phyloP scores from a whole-genome alignment of 2,329 filamentous ascomycete species.

The Verticillium albo-atrum region DNA sequence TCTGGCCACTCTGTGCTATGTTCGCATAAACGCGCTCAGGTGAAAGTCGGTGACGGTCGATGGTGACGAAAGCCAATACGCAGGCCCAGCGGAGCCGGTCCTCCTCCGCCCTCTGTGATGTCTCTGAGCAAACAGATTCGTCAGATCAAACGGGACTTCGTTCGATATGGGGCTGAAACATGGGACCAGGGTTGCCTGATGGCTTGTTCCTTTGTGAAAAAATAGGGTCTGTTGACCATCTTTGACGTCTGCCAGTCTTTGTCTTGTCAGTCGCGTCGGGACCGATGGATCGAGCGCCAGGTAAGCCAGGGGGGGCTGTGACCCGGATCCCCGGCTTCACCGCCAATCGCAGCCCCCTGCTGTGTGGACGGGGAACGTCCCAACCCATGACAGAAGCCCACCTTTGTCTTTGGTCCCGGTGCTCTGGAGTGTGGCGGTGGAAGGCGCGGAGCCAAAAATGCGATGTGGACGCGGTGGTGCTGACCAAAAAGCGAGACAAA shows the following conservation, averaged over 20 bases:
- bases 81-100: background rate
- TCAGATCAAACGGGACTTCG: background rate
- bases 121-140: background rate
- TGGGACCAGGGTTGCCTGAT: background rate
- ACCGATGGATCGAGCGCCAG: background rate
- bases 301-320: background rate
- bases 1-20: background rate
- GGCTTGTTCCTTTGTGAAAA: background rate
- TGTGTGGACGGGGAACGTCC: slow-evolving; percentile 2
- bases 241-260: background rate
- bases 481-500: background rate
- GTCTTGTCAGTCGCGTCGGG: background rate
- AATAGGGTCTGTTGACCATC: background rate
- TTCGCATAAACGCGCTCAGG: background rate
- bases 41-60: background rate
- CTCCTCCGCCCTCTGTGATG: background rate
- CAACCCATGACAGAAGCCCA: background rate
- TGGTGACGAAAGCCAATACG: background rate
- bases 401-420: background rate
- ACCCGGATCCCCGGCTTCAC: background rate
- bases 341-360: background rate
- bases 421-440: background rate
- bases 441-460: background rate
- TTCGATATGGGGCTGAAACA: background rate
- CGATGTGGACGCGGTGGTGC: background rate